Base-by-base conservation (phyloP, 2,329 filamentous ascomycete genomes). In the Neofusicoccum kwambonambiense region DNA sequence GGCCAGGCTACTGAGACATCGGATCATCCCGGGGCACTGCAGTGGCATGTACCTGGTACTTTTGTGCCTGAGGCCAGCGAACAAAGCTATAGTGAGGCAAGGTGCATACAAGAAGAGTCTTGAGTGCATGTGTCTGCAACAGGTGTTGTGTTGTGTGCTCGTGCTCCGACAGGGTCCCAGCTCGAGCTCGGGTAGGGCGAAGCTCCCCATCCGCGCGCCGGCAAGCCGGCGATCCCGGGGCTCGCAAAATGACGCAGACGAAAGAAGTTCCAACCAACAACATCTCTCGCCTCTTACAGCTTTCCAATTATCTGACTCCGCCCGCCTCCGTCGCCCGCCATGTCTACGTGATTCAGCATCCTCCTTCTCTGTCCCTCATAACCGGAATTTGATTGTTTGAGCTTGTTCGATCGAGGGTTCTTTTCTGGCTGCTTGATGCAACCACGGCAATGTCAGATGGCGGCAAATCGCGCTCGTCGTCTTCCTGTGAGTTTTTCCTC, bases 391-490 rank as follows among this genome's bases (percentile, higher is more conserved):
- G 27, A 58, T 19, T 22, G 17, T n/a, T 19, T 4, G 3, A 47
- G 47, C 47, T 7, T 45, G 4, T 15, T 42, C 31, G 37, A n/a
- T n/a, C 22, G 22, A 45, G 39, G 41, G 19, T 39, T 34, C 39
- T n/a, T 27, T 44, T n/a, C 22, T 44, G 42, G 51, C 44, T 47
- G 52, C 49, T 66, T 47, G 17, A 70, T 67, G 72, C 73, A 69
- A 68, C 71, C 66, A 70, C 72, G 73, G 78, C 75, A 75, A 84
- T 84, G 82, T 83, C 82, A 74, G 77, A 83, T 83, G 82, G 80
- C 76, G 73, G 73, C 72, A 76, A 77, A 70, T 76, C 78, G 72
- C 76, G 77, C 72, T 81, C 81, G 76, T 82, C 82, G 74, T 82
- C 81, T 69, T 78, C 78, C 69, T 82, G 82, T 83, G 75, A 72